Base-by-base conservation (phyloP, 2,329 filamentous ascomycete genomes). In the Teratosphaeria gauchensis region DNA sequence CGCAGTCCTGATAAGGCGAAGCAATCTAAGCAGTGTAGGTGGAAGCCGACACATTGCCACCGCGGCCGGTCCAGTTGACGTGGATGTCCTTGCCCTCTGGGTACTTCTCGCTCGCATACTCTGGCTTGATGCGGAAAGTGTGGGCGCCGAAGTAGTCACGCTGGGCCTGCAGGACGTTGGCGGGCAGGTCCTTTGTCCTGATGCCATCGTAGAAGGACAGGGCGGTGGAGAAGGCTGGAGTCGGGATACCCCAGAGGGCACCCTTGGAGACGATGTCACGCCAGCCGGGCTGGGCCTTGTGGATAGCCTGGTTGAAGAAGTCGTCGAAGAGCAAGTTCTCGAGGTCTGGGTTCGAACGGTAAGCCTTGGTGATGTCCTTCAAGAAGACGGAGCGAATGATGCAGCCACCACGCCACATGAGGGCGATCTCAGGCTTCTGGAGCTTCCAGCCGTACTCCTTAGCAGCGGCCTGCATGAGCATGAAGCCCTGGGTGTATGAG, bases 351-450 rank as follows among this genome's bases (percentile, higher is more conserved):
- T 96, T 86, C 68, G 84, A 86, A 80, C 92, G 92, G 86, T 96
- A 99, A 57, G 94, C 94, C 66, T 87, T 87, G 70, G 94, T 99
- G 80, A 99, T 99, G 77, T 99, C 92, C 87, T 97, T 97, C 67
- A 99, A 82, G 90, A 99, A 99, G 74, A 99, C 94, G 66, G 94
- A 97, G 77, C 94, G 92, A 81, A 99, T 99, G 72, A 99, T 99
- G 85, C 94, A 99, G 70, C 94, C 94, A 81, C 94, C 94, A 76
- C 94, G 90, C 94, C 94, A 99, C 94, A 99, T 99, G 74, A 99
- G 88, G 70, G 94, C 94, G 73, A 99, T 99, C 71, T 95, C 96
- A 66, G 94, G 94, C 88, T 97, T 97, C 88, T 99, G 96, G 69
- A 99, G 88, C 85, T 96, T 96, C 94, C 94, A 99, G 69, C 80